phyloP scores from a whole-genome alignment of 768 basidiomycete genomes.

The Vishniacozyma victoriae region DNA sequence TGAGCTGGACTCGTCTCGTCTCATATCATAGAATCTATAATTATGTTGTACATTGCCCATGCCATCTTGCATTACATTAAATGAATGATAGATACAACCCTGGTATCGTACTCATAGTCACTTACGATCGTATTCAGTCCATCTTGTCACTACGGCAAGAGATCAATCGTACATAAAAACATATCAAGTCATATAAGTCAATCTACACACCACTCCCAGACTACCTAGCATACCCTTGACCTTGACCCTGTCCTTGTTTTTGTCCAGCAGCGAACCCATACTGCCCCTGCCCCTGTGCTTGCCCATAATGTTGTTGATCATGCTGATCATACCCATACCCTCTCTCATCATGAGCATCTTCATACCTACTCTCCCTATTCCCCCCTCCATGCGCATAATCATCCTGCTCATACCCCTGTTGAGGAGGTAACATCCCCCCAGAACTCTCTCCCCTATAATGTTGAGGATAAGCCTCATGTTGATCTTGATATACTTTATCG shows the following conservation, averaged over 20 bases:
- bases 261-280: slow-evolving; percentile 3
- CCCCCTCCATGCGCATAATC: slow-evolving; percentile 18
- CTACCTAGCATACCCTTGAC: no score
- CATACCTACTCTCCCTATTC: neutral
- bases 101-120: no score
- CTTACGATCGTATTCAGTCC: no score
- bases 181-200: no score
- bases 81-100: no score
- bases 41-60: no score
- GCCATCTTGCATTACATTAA: no score
- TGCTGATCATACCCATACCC: slow-evolving; percentile 7
- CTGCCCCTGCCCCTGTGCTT: neutral
- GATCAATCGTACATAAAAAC: no score
- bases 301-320: slow-evolving; percentile 3
- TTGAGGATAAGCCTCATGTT: neutral
- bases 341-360: neutral
- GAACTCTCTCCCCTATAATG: slow-evolving; percentile 1
- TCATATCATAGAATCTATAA: no score
- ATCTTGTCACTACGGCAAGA: no score
- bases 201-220: no score
- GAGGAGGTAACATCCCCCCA: slow-evolving; percentile 6
- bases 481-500: slow-evolving; percentile 1
- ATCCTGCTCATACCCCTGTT: slow-evolving; percentile 15
- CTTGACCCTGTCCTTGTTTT: neutral
- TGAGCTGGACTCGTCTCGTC: no score